These are phyloP conservation scores for Aspergillus taichungensis DNA, from an alignment of 495 filamentous ascomycete genomes.

Conservation along the genomic window DNA sequence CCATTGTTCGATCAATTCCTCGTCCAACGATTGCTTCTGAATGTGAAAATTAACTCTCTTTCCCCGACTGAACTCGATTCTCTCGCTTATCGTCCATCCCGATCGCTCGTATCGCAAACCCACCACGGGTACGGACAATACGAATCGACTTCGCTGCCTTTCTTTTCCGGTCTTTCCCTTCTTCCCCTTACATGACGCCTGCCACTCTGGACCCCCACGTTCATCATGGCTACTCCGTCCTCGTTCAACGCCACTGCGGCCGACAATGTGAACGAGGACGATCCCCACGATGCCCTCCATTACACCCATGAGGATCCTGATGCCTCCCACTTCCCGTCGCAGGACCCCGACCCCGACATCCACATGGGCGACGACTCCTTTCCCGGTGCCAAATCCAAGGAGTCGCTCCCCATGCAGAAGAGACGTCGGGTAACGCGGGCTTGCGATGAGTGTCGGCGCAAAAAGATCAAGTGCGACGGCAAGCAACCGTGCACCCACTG, in stretches of 20 bases:
- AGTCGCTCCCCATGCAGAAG: constrained; percentile 64
- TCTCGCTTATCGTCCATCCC: not conserved
- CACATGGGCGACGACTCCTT: constrained; percentile 5
- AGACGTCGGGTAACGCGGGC: constrained; percentile 80
- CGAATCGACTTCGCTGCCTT: no score
- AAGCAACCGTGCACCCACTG: constrained; percentile 98
- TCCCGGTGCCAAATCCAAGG: constrained; percentile 26
- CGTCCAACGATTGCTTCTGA: no score
- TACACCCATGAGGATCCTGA: constrained; percentile 25
- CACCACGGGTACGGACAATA: no score
- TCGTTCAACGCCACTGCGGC: constrained; percentile 7
- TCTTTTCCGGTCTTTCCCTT: not conserved
- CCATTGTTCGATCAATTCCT: no score
- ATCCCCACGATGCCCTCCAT: constrained; percentile 15
- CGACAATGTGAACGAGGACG: constrained; percentile 30
- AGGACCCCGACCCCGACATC: constrained; percentile 15
- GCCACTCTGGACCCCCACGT: not conserved
- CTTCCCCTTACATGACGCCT: not conserved
- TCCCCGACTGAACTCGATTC: not conserved
- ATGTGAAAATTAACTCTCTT: no score
- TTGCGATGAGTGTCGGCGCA: constrained; percentile 92
- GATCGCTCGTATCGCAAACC: not conserved
- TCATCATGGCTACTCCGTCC: constrained; percentile 13
- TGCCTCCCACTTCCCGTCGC: constrained; percentile 12
- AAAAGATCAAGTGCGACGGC: constrained; percentile 98